Percentiles rank a stretch among this genome's conserved stretches.
Conservation (phyloP, 2,329 filamentous ascomycete genomes). For the Aspergillus fumigatiaffinis region DNA sequence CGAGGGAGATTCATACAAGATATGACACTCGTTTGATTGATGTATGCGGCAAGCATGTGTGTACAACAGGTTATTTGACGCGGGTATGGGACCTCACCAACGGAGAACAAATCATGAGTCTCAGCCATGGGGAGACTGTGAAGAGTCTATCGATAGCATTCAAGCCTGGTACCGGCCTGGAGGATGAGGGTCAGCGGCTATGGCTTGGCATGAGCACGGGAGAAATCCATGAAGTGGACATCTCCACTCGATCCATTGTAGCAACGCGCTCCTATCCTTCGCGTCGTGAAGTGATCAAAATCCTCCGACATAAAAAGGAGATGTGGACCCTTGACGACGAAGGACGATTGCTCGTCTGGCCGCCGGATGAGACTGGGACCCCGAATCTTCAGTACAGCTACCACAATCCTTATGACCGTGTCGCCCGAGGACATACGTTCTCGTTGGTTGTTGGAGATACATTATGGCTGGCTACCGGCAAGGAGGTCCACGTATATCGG, state of each 20-base stretch:
- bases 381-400: constrained; percentile 73
- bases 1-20: constrained; percentile 73
- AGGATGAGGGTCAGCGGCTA: constrained; percentile 74
- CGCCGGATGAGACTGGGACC: constrained; percentile 66
- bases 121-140: constrained; percentile 78
- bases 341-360: constrained; percentile 84
- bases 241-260: constrained; percentile 67
- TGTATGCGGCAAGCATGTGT: constrained; percentile 81
- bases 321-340: constrained; percentile 93
- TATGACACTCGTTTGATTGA: constrained; percentile 86
- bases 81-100: constrained; percentile 82
- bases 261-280: constrained; percentile 70
- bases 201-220: constrained; percentile 91
- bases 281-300: constrained; percentile 74
- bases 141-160: constrained; percentile 80
- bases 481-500: constrained; percentile 78
- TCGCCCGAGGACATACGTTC: constrained; percentile 79
- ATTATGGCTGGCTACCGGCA: constrained; percentile 84
- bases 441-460: constrained; percentile 82
- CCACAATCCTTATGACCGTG: constrained; percentile 62
- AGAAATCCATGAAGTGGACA: constrained; percentile 85
- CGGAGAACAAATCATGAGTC: constrained; percentile 74
- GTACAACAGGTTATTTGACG: constrained; percentile 81
- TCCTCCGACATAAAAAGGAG: constrained; percentile 80
- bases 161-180: constrained; percentile 72